Evolutionary conservation across 495 filamentous ascomycete species (phyloP), one percentile per base, ranked within the genome.

Genomic region (Hyphodiscus hymeniophilus): DNA sequence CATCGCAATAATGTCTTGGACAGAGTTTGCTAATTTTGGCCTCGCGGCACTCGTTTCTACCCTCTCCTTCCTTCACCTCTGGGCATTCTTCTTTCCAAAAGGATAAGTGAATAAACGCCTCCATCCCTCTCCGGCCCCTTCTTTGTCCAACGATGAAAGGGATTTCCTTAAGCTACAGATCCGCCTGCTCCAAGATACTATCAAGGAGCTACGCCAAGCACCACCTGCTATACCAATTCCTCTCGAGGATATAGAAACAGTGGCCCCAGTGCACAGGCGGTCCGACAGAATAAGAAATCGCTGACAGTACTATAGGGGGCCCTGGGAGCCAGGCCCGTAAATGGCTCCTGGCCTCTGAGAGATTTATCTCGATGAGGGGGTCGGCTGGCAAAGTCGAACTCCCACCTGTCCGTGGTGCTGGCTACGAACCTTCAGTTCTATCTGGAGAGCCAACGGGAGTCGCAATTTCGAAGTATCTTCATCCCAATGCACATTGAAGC

Each of bases 371-470:
- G 26, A 36, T 20, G 38, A 21, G 17, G 16, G 49, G 49, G n/a
- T n/a, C n/a, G n/a, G n/a, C 42, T 26, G 31, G 49, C 49, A 51
- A 51, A 51, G 49, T 46, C 49, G 42, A 51, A 51, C 42, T 51
- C 49, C 49, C 42, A 51, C 49, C 49, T 51, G 49, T 51, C 32
- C 49, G 49, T 51, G 49, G 49, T 51, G 42, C 42, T 46, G 42
- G 49, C 49, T 51, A 51, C 49, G 49, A 51, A 51, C 49, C 49
- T 51, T 38, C 35, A 32, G 33, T 42, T 51, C 15, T 22, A 28
- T 21, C 23, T 45, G 28, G 18, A 51, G 49, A 51, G 42, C 49
- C 42, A 51, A 51, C 49, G 49, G 49, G 49, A 51, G 49, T n/a
- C n/a, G n/a, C n/a, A n/a, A n/a, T n/a, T n/a, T n/a, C n/a, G n/a